Evolutionary conservation across 1,284 basidiomycete species (phyloP), one percentile per base, ranked within the genome.

Genomic region (Phaffia rhodozyma): DNA sequence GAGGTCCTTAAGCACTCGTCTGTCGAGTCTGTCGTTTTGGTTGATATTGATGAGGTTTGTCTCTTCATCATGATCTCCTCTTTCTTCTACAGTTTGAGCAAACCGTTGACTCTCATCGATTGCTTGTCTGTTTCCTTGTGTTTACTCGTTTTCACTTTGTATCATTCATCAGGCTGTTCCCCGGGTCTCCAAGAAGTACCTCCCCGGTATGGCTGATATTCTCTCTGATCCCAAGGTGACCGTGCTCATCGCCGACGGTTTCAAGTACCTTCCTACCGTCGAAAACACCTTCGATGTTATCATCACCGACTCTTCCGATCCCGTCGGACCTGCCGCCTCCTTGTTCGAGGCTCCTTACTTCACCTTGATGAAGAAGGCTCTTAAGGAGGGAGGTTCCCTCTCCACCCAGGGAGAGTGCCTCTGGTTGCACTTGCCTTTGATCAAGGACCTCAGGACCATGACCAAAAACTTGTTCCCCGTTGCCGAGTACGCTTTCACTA

Each of bases 271-370:
- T 64, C 85, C 87, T 55, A 86, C 91, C 67, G 87, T 94, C 77
- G 83, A 88, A 72, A 81, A 85, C 68, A 85, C 86, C 68, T 99
- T 97, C 83, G 94, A 99, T 74, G 91, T 90, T 69, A 97, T 98
- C 80, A 89, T 98, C 79, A 98, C 91, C 69, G 94, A 98, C 77
- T 97, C 93, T 49, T 97, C 93, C 29, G 96, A 98, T 77, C 94
- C 96, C 56, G 92, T 97, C 66, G 94, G 96, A 51, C 94, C 94
- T 55, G 94, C 94, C 60, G 86, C 86, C 66, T 84, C 89, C 32
- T 86, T 98, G 69, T 98, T 98, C 83, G 84, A 98, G 79, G 89
- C 92, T 75, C 89, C 93, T 1, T 98, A 97, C 83, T 99, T 97
- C 79, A 83, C 91, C 74, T 85, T 98, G 58, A 83, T 98, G 67